phyloP scores from a whole-genome alignment of 495 filamentous ascomycete species.

The Penicillium silybi region DNA sequence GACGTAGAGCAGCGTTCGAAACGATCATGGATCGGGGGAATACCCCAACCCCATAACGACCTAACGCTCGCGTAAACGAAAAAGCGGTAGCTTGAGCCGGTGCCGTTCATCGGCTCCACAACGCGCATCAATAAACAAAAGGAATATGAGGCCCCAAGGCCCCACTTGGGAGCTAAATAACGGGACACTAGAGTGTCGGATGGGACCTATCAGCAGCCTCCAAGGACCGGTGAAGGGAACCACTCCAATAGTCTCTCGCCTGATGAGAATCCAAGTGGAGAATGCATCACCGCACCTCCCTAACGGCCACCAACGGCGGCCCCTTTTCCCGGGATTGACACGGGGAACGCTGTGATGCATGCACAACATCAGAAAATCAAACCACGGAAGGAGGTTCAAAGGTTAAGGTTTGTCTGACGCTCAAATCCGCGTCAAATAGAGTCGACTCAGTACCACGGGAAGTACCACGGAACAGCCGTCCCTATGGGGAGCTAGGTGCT shows the following conservation, averaged over 20 bases:
- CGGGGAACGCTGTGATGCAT: constrained; percentile 18
- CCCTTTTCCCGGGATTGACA: constrained; percentile 15
- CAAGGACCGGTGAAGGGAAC: constrained; percentile 9
- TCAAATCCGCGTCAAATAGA: neutral
- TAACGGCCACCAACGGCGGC: constrained; percentile 21
- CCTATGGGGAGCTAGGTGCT: too few species aligned
- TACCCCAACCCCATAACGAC: neutral
- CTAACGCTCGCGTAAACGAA: neutral
- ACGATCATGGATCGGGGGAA: neutral
- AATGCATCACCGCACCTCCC: neutral
- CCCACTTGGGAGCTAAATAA: neutral
- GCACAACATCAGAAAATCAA: constrained; percentile 18
- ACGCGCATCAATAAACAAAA: neutral
- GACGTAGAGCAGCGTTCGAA: constrained; percentile 1
- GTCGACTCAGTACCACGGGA: neutral
- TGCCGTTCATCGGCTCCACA: neutral
- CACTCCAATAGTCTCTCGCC: constrained; percentile 3
- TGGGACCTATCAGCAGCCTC: neutral
- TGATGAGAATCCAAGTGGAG: constrained; percentile 3
- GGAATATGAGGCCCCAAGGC: neutral
- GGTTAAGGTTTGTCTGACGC: neutral
- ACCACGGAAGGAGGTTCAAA: neutral
- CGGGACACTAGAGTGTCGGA: neutral
- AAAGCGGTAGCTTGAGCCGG: neutral
- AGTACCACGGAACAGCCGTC: too few species aligned